These are phyloP conservation scores for Osmozyma mogii DNA, from an alignment of 805 yeast genomes.

Conservation along the genomic window DNA sequence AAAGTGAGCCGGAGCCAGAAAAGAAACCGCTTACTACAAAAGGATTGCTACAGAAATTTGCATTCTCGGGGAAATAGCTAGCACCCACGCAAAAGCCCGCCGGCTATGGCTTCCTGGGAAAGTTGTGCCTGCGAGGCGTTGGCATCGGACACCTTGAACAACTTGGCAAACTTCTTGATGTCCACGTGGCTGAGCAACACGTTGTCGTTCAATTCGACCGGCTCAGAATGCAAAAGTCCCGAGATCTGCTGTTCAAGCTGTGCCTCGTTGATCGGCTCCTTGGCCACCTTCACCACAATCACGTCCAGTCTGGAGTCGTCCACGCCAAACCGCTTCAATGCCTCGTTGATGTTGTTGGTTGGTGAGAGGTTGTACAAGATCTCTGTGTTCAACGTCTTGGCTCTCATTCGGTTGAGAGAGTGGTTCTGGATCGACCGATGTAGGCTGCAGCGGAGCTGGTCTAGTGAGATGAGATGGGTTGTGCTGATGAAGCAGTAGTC, in stretches of 20 bases:
- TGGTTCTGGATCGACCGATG: slow-evolving; percentile 53
- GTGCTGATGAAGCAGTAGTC: slow-evolving; percentile 66
- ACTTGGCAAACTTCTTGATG: slow-evolving; percentile 23
- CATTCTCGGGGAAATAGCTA: background rate
- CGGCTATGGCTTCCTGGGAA: background rate
- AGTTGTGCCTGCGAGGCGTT: slow-evolving; percentile 3
- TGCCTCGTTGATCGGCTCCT: slow-evolving; percentile 10
- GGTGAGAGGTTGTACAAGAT: slow-evolving; percentile 63
- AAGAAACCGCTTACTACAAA: background rate
- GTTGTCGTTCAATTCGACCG: slow-evolving; percentile 17
- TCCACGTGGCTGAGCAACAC: slow-evolving; percentile 15
- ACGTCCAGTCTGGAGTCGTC: slow-evolving; percentile 39
- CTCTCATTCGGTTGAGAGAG: slow-evolving; percentile 40
- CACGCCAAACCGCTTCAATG: slow-evolving; percentile 64
- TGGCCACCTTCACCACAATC: slow-evolving; percentile 44
- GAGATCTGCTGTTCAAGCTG: slow-evolving; percentile 21
- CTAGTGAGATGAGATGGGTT: slow-evolving; percentile 45
- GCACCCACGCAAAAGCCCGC: background rate
- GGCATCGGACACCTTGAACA: slow-evolving; percentile 30
- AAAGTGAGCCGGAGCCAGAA: slow-evolving; percentile 7
- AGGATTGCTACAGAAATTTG: background rate
- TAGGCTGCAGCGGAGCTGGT: slow-evolving; percentile 54
- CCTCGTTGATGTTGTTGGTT: slow-evolving; percentile 62
- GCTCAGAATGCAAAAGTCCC: slow-evolving; percentile 8
- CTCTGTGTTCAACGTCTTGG: slow-evolving; percentile 66